Percentiles rank a stretch among this genome's conserved stretches.
phyloP scores from a whole-genome alignment of 345 rosid species.

The Limnanthes douglasii region DNA sequence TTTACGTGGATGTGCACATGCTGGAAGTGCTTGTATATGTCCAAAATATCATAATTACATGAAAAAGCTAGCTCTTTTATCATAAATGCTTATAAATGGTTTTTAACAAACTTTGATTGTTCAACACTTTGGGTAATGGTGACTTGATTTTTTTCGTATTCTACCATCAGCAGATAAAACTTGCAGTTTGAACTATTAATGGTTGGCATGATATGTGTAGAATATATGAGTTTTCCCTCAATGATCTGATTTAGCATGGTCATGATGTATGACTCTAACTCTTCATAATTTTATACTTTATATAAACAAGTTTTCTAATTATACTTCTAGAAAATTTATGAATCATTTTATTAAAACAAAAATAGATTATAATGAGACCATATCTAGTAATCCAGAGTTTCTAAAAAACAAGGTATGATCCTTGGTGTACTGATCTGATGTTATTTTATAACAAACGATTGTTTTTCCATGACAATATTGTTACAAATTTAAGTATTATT shows the following conservation, averaged over 20 bases:
- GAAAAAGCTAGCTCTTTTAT: slow-evolving; percentile 86
- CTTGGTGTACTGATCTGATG: not conserved
- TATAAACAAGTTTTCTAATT: too few relatives aligned
- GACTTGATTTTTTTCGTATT: not conserved
- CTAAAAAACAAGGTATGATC: slow-evolving; percentile 67
- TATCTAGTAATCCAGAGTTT: slow-evolving; percentile 80
- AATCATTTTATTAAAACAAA: too few relatives aligned
- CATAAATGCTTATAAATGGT: slow-evolving; percentile 93
- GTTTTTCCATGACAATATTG: not conserved
- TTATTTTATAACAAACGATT: not conserved
- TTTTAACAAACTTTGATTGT: slow-evolving; percentile 81
- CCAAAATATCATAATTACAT: slow-evolving; percentile 58
- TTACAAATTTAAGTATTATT: not conserved
- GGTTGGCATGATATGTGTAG: too few relatives aligned
- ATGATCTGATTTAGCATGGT: too few relatives aligned
- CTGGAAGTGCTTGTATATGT: slow-evolving; percentile 92
- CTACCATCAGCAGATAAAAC: too few relatives aligned
- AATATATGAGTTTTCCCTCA: too few relatives aligned
- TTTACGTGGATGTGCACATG: slow-evolving; percentile 86
- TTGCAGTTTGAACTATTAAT: too few relatives aligned
- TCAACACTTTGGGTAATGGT: slow-evolving; percentile 91
- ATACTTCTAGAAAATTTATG: too few relatives aligned
- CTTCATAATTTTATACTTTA: too few relatives aligned
- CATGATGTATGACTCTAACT: too few relatives aligned
- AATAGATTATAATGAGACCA: slow-evolving; percentile 59